Conservation (phyloP, 1,139 yeast species). For the Yamadazyma siamensis region DNA sequence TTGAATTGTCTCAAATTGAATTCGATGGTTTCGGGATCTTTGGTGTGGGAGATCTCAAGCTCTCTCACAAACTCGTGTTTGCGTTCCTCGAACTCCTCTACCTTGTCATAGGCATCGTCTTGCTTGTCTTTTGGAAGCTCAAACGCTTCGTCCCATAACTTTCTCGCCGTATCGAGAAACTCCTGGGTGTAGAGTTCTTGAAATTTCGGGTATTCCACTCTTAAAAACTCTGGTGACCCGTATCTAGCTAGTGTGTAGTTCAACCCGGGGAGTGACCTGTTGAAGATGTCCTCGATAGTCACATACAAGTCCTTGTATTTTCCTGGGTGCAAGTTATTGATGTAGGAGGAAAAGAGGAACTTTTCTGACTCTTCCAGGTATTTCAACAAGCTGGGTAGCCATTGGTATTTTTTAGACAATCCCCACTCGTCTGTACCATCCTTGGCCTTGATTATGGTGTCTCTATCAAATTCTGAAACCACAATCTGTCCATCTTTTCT, state of each 20-base stretch:
- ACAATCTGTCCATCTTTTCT: slow-evolving; percentile 8
- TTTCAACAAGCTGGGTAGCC: slow-evolving; percentile 27
- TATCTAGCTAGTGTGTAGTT: slow-evolving; percentile 24
- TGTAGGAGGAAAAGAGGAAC: slow-evolving; percentile 28
- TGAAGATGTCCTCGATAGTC: slow-evolving; percentile 24
- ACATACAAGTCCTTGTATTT: slow-evolving; percentile 21
- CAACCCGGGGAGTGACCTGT: slow-evolving; percentile 21
- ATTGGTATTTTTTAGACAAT: slow-evolving; percentile 20
- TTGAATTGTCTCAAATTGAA: slow-evolving; percentile 18
- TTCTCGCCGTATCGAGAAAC: neutral
- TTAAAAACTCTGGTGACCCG: slow-evolving; percentile 15
- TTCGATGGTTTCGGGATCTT: slow-evolving; percentile 16
- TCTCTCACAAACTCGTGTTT: slow-evolving; percentile 12
- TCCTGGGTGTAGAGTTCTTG: slow-evolving; percentile 7
- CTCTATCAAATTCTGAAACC: slow-evolving; percentile 11
- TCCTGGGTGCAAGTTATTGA: slow-evolving; percentile 38
- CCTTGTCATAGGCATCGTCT: slow-evolving; percentile 2
- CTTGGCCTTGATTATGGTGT: slow-evolving; percentile 15
- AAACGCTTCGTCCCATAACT: neutral
- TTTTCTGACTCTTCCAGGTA: slow-evolving; percentile 9
- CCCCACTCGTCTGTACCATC: slow-evolving; percentile 10
- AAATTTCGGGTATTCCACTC: slow-evolving; percentile 15
- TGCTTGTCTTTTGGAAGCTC: neutral
- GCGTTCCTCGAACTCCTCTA: slow-evolving; percentile 4
- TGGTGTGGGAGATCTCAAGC: slow-evolving; percentile 10